Evolutionary conservation across 2,329 filamentous ascomycete genomes (phyloP).

Genomic region (Aspergillus chevalieri): DNA sequence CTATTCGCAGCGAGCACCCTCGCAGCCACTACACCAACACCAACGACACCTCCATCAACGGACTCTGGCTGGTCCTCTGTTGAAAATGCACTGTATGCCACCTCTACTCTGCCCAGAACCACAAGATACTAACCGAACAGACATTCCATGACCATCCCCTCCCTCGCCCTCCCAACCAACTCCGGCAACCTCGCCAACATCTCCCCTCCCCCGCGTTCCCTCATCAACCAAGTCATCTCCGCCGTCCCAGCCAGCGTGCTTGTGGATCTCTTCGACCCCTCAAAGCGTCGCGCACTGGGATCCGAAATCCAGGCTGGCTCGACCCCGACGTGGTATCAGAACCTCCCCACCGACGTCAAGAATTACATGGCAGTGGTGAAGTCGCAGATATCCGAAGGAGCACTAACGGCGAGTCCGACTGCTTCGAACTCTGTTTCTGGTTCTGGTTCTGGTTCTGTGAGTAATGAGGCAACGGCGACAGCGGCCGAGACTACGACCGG

Average conservation of each 20-base stretch:
- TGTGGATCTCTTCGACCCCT: conserved; percentile 23
- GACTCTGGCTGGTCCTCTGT: no score
- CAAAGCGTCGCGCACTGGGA: conserved; percentile 23
- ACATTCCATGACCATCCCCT: not conserved
- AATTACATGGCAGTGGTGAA: conserved; percentile 27
- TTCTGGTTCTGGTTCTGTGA: conserved; percentile 2
- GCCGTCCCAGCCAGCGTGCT: conserved; percentile 26
- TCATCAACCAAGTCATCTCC: conserved; percentile 26
- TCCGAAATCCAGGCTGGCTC: conserved; percentile 26
- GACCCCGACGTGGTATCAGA: conserved; percentile 27
- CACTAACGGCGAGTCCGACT: conserved; percentile 19
- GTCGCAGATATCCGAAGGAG: conserved; percentile 21
- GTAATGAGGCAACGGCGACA: conserved; percentile 2
- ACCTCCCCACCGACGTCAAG: conserved; percentile 26
- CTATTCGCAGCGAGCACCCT: not conserved
- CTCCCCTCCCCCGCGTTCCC: conserved; percentile 22
- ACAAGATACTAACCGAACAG: not conserved
- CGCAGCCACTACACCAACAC: not conserved
- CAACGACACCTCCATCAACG: not conserved
- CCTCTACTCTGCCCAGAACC: no score
- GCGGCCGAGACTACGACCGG: conserved; percentile 11
- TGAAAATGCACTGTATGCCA: no score
- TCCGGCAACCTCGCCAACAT: conserved; percentile 27
- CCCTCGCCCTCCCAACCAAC: conserved; percentile 9
- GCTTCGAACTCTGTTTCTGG: conserved; percentile 11